Conservation (phyloP, 2,329 filamentous ascomycete genomes). For the Stagonosporopsis cucurbitacearum region DNA sequence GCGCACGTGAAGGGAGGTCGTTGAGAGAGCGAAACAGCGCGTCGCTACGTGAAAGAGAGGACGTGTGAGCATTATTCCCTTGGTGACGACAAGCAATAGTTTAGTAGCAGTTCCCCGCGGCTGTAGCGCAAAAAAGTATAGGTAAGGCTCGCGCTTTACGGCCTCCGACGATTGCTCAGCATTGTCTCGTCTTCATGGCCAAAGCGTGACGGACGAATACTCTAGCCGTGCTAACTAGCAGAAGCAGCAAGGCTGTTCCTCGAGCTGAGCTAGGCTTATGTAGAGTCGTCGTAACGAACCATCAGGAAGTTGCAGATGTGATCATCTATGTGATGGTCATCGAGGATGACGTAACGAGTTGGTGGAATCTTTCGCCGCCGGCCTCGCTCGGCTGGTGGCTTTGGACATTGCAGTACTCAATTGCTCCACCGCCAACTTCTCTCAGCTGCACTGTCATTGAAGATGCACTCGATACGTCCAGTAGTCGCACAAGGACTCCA, state of each 20-base stretch:
- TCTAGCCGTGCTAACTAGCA: not conserved
- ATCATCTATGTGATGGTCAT: not conserved
- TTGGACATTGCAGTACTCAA: slow-evolving; percentile 16
- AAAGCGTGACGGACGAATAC: slow-evolving; percentile 5
- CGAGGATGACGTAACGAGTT: slow-evolving; percentile 26
- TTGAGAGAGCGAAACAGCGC: slow-evolving; percentile 8
- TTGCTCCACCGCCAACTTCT: not conserved
- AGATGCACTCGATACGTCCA: slow-evolving; percentile 33
- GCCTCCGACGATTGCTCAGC: slow-evolving; percentile 16
- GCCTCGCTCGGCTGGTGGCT: slow-evolving; percentile 6
- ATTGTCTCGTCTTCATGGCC: not conserved
- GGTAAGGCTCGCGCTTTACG: slow-evolving; percentile 11
- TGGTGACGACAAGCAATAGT: not conserved
- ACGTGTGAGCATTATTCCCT: slow-evolving; percentile 6
- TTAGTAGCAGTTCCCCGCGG: not conserved
- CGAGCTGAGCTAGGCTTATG: not conserved
- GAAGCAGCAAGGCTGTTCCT: not conserved
- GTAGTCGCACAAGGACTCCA: slow-evolving; percentile 35
- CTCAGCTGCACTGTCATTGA: not conserved
- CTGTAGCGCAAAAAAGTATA: slow-evolving; percentile 5
- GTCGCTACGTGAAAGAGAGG: slow-evolving; percentile 9
- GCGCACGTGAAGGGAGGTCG: slow-evolving; percentile 19
- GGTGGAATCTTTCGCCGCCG: slow-evolving; percentile 20
- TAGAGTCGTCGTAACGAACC: not conserved
- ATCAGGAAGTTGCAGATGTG: not conserved